Conservation (phyloP, 306 rosid genomes). For the Sphenostylis stenocarpa region DNA sequence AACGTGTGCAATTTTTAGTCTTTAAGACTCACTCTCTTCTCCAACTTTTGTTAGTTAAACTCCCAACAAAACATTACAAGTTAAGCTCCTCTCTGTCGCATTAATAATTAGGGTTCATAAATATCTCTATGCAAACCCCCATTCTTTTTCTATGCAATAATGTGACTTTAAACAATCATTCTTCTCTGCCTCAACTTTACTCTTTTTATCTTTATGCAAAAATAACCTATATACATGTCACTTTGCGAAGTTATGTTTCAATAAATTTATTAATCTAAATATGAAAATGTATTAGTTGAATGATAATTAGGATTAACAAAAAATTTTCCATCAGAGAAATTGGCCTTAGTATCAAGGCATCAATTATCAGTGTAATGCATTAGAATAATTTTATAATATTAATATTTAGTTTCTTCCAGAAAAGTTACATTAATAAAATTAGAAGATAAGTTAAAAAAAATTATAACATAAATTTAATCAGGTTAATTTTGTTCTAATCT, state of each 20-base stretch:
- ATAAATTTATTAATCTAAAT: too few relatives aligned
- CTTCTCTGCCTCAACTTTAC: too few relatives aligned
- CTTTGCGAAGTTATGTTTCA: too few relatives aligned
- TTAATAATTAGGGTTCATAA: not conserved
- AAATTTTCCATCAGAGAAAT: not conserved
- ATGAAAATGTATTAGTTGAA: too few relatives aligned
- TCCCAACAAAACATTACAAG: not conserved
- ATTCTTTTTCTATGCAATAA: too few relatives aligned
- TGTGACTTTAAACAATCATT: too few relatives aligned
- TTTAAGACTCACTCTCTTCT: not conserved
- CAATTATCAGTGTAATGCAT: not conserved
- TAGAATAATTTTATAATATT: not conserved
- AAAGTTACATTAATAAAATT: not conserved
- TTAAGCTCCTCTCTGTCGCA: not conserved
- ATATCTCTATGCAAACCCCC: not conserved
- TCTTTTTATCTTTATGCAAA: too few relatives aligned
- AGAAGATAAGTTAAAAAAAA: too few relatives aligned
- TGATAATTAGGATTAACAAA: not conserved
- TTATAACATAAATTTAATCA: too few relatives aligned
- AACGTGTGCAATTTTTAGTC: slow-evolving; percentile 11
- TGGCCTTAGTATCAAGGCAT: not conserved
- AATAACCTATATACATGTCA: too few relatives aligned
- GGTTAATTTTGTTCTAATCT: too few relatives aligned
- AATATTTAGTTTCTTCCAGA: not conserved
- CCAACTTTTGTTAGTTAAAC: not conserved